Evolutionary conservation across 306 rosid species (phyloP), one percentile per base, ranked within the genome.

Genomic region (Malus fusca): DNA sequence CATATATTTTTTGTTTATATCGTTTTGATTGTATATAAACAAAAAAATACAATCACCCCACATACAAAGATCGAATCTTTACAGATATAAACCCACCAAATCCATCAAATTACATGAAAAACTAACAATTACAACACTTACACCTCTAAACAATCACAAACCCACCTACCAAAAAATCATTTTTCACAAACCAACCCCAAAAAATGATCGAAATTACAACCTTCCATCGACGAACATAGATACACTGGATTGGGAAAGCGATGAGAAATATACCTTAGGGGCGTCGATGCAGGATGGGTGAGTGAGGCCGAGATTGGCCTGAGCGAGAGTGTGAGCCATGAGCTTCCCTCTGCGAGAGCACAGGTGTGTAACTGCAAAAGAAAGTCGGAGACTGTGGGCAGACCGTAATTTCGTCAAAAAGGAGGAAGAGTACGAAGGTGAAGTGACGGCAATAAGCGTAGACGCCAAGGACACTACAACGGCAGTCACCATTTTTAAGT

Each of bases 251-350:
- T 31, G 1, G 11, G 42, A 74, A 62, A 74, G 56, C 66, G 73
- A 58, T 8, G 21, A 66, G 11, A 46, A 43, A 8, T 2, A 61
- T 43, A 95, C 99, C 96, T 96, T 85, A 12, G 91, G 86, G 53
- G 80, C 21, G 53, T 96, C 91, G 62, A 72, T 56, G 59, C 18
- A 72, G 44, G 88, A 48, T 33, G 99, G 97, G 56, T 83, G 80
- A 43, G 99, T 96, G 73, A 96, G 99, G 80, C 99, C 99, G 22
- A 96, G 99, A 74, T 85, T 89, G 89, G 90, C 91, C 64, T 40
- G 82, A 40, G 98, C 86, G 42, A 84, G 84, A 53, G 96, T 66
- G 83, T 90, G 97, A 81, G 94, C 86, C 99, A 90, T 96, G 87
- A 79, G 86, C 74, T 78, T 87, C 48, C 68, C 79, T 69, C 90